These are phyloP conservation scores for Phallus indusiatus DNA, from an alignment of 768 basidiomycete genomes.

Conservation along the genomic window DNA sequence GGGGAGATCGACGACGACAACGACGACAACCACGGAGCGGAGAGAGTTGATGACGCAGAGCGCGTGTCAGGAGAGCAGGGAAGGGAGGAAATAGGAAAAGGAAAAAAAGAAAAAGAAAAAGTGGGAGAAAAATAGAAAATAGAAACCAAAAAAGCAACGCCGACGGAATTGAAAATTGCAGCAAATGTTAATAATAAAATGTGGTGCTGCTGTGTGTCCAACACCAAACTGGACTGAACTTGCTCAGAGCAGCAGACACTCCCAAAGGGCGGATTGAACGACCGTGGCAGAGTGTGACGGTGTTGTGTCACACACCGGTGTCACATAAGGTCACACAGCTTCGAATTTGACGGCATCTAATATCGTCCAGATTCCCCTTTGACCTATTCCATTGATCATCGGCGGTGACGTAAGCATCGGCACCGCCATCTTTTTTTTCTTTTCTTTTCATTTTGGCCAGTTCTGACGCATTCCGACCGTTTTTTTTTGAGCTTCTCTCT, in stretches of 20 bases:
- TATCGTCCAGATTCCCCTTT: too few species aligned
- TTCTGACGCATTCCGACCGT: not conserved
- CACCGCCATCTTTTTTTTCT: not conserved
- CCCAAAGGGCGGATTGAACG: too few species aligned
- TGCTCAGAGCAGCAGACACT: not conserved
- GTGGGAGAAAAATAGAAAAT: constrained; percentile 14
- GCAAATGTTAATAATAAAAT: not conserved
- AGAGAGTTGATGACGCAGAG: constrained; percentile 11
- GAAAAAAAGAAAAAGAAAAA: constrained; percentile 9
- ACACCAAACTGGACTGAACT: too few species aligned
- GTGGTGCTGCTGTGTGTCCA: too few species aligned
- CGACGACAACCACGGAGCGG: constrained; percentile 2
- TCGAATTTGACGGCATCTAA: too few species aligned
- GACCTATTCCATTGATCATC: too few species aligned
- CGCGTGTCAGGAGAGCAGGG: constrained; percentile 8
- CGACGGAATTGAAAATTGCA: not conserved
- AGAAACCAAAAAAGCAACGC: not conserved
- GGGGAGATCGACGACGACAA: not conserved
- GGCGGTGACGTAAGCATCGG: too few species aligned
- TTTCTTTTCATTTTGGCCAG: too few species aligned
- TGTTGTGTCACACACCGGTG: too few species aligned
- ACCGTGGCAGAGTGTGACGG: too few species aligned
- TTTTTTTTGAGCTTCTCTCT: not conserved
- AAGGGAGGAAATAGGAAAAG: constrained; percentile 7
- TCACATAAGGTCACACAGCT: too few species aligned